A percentile compares a stretch with the other conserved stretches of the same genome.
Evolutionary conservation across 2,329 filamentous ascomycete genomes (phyloP).

Genomic region (Delphinella strobiligena): DNA sequence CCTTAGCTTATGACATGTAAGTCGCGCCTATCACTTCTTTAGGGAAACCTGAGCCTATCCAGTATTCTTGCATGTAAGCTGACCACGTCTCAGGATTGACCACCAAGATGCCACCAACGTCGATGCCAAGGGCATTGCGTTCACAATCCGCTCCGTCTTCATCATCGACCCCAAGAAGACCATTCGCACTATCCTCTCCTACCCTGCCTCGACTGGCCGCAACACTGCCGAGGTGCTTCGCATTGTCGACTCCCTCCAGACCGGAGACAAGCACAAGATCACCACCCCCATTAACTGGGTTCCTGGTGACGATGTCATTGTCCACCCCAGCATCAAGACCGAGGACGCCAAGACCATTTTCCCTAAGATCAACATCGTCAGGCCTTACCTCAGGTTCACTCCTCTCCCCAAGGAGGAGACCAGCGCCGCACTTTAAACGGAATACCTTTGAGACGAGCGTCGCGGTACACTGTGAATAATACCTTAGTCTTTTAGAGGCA

Average conservation of each 20-base stretch:
- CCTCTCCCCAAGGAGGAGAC: conserved; percentile 48
- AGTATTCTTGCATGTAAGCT: neutral
- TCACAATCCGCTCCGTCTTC: conserved; percentile 55
- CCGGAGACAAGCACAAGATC: conserved; percentile 47
- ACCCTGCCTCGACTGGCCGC: conserved; percentile 49
- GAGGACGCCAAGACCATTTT: conserved; percentile 47
- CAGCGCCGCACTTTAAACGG: conserved; percentile 30
- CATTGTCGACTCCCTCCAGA: conserved; percentile 40
- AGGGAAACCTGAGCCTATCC: conserved; percentile 1
- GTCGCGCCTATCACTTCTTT: conserved; percentile 14
- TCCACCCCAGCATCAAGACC: conserved; percentile 46
- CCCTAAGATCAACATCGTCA: conserved; percentile 48
- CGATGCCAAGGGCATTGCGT: conserved; percentile 43
- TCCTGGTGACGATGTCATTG: conserved; percentile 37
- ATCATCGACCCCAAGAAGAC: conserved; percentile 54
- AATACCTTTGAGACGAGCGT: too few species aligned
- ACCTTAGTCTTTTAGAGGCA: neutral
- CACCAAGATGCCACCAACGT: conserved; percentile 47
- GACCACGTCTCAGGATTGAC: conserved; percentile 28
- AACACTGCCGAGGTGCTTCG: conserved; percentile 42
- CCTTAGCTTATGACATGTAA: conserved; percentile 40
- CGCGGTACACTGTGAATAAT: too few species aligned
- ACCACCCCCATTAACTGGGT: conserved; percentile 53
- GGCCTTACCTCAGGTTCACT: conserved; percentile 50
- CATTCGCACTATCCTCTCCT: conserved; percentile 50